Evolutionary conservation across 169 alveolate species (phyloP).

Genomic region (Plasmodium relictum): DNA sequence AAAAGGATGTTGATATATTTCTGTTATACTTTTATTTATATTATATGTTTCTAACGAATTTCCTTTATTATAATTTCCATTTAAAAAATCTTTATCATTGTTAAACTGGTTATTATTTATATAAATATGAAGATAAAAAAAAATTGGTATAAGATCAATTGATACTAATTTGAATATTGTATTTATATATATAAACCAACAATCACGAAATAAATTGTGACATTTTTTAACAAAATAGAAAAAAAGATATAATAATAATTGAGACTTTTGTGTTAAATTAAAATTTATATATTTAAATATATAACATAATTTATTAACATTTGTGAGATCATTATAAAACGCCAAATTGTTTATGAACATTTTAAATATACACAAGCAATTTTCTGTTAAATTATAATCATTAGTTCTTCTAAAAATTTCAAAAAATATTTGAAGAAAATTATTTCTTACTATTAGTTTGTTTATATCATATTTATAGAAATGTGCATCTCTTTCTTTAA

Average conservation of each 20-base stretch:
- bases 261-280: constrained; percentile 71
- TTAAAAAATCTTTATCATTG: constrained; percentile 46
- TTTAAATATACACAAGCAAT: constrained; percentile 61
- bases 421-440: constrained; percentile 65
- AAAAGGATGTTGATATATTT: constrained; percentile 60
- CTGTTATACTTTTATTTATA: constrained; percentile 66
- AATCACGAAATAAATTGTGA: constrained; percentile 63
- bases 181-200: constrained; percentile 67
- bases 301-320: constrained; percentile 52
- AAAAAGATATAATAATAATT: constrained; percentile 57
- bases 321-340: constrained; percentile 54
- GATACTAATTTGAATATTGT: constrained; percentile 48
- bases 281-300: constrained; percentile 70
- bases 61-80: constrained; percentile 48
- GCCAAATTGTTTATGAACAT: constrained; percentile 64
- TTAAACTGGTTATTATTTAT: constrained; percentile 53
- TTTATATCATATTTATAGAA: constrained; percentile 55
- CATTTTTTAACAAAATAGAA: constrained; percentile 70
- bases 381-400: constrained; percentile 59
- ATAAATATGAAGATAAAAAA: constrained; percentile 67
- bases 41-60: constrained; percentile 61
- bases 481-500: constrained; percentile 35
- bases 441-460: constrained; percentile 62
- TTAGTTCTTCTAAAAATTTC: constrained; percentile 52
- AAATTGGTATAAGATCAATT: constrained; percentile 57